A percentile compares a stretch with the other conserved stretches of the same genome.
Conservation (phyloP, 2,329 filamentous ascomycete species). For the Colletotrichum sp. region DNA sequence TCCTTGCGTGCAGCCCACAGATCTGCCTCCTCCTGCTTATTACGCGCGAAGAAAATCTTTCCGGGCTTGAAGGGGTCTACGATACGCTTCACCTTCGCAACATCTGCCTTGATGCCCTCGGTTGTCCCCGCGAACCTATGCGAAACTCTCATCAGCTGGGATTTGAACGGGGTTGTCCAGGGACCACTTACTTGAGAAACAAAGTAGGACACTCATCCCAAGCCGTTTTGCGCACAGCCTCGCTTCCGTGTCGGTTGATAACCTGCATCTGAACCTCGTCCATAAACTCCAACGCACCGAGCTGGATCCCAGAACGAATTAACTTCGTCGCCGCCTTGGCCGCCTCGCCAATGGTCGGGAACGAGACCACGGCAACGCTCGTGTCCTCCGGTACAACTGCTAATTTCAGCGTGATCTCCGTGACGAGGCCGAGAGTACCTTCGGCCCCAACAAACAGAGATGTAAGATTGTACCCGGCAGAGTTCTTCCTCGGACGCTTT, state of each 20-base stretch:
- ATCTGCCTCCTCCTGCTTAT: slow-evolving; percentile 67
- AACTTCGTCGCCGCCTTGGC: slow-evolving; percentile 68
- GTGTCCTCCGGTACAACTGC: slow-evolving; percentile 67
- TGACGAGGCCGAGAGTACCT: slow-evolving; percentile 74
- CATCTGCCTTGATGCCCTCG: slow-evolving; percentile 62
- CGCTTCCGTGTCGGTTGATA: slow-evolving; percentile 67
- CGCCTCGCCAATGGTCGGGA: slow-evolving; percentile 63
- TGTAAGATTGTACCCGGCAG: slow-evolving; percentile 75
- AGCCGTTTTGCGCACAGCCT: slow-evolving; percentile 47
- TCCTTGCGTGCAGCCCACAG: slow-evolving; percentile 80
- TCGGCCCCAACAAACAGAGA: slow-evolving; percentile 73
- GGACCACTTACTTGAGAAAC: slow-evolving; percentile 64
- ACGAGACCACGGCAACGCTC: slow-evolving; percentile 68
- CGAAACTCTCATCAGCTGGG: background rate
- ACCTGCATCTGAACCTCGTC: slow-evolving; percentile 72
- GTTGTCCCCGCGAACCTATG: slow-evolving; percentile 67
- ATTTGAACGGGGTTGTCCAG: background rate
- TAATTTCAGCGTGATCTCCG: slow-evolving; percentile 72
- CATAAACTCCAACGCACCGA: slow-evolving; percentile 70
- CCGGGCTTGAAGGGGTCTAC: slow-evolving; percentile 55
- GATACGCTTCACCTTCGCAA: slow-evolving; percentile 61
- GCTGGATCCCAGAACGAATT: slow-evolving; percentile 67
- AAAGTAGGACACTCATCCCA: slow-evolving; percentile 76
- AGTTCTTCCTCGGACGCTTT: slow-evolving; percentile 69
- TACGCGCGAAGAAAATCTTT: slow-evolving; percentile 71